Evolutionary conservation across 805 yeast genomes (phyloP).

Genomic region (Nakazawaea ambrosiae): DNA sequence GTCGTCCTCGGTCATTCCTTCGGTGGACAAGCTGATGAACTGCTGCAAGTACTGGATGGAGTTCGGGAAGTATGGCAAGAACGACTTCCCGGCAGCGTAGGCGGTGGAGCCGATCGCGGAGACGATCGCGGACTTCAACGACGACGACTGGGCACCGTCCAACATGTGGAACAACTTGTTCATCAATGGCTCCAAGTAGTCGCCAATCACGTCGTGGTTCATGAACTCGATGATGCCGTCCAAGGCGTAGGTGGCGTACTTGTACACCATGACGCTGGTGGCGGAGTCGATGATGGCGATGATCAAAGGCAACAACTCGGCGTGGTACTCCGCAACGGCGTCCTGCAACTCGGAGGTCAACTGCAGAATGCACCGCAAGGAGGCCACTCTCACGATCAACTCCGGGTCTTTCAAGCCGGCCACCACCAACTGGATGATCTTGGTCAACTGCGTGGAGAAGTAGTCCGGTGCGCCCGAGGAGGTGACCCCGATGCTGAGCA

Average conservation of each 20-base stretch:
- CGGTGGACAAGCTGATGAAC: constrained; percentile 61
- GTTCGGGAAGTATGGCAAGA: constrained; percentile 76
- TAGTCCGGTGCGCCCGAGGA: constrained; percentile 94
- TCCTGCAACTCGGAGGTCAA: constrained; percentile 83
- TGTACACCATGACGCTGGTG: constrained; percentile 74
- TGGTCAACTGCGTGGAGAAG: constrained; percentile 66
- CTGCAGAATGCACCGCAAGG: constrained; percentile 72
- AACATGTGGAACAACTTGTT: constrained; percentile 82
- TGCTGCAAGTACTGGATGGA: constrained; percentile 80
- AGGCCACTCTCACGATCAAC: constrained; percentile 74
- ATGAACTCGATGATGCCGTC: constrained; percentile 91
- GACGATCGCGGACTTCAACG: constrained; percentile 75
- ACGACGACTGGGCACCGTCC: constrained; percentile 64
- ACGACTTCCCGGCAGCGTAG: constrained; percentile 85
- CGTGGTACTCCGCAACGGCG: constrained; percentile 77
- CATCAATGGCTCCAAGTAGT: constrained; percentile 84
- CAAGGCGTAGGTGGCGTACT: constrained; percentile 83
- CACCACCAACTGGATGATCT: constrained; percentile 65
- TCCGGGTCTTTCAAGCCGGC: constrained; percentile 73
- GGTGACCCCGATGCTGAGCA: constrained; percentile 73
- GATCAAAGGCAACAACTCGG: constrained; percentile 74
- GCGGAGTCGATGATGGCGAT: constrained; percentile 85
- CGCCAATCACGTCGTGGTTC: constrained; percentile 73
- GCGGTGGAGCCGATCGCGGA: constrained; percentile 98
- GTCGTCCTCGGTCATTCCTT: constrained; percentile 82